These are phyloP conservation scores for Russula foetens DNA, from an alignment of 768 basidiomycete species.

Conservation along the genomic window DNA sequence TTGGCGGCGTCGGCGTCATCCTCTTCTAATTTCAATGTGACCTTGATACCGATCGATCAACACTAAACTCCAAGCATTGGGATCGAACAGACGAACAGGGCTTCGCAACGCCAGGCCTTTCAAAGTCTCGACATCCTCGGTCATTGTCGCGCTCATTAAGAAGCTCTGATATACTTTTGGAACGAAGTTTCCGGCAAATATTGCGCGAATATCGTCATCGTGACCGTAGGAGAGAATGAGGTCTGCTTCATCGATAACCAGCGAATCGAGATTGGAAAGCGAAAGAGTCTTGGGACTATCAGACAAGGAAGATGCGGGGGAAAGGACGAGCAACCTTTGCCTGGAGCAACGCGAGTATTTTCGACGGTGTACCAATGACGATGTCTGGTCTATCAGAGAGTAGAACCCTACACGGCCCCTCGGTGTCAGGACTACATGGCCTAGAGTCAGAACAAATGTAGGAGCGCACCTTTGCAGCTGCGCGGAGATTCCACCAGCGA, in stretches of 20 bases:
- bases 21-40: slow-evolving; percentile 81
- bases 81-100: slow-evolving; percentile 51
- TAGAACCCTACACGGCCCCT: slow-evolving; percentile 31
- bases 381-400: slow-evolving; percentile 72
- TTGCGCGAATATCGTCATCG: slow-evolving; percentile 76
- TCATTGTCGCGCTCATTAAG: slow-evolving; percentile 97
- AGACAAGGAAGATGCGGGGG: not conserved
- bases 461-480: slow-evolving; percentile 63
- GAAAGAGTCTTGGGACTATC: slow-evolving; percentile 46
- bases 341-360: slow-evolving; percentile 57
- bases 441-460: not conserved
- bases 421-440: not conserved
- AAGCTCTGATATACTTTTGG: slow-evolving; percentile 86
- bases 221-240: slow-evolving; percentile 96
- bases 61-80: not conserved
- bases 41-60: slow-evolving; percentile 36
- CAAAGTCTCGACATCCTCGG: slow-evolving; percentile 86
- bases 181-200: slow-evolving; percentile 59
- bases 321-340: slow-evolving; percentile 41
- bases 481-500: slow-evolving; percentile 60
- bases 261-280: slow-evolving; percentile 61
- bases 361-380: slow-evolving; percentile 71
- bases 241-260: slow-evolving; percentile 97
- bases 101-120: slow-evolving; percentile 83
- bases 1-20: slow-evolving; percentile 73